phyloP scores from a whole-genome alignment of 257 asterid species.

The Cruciata laevipes region DNA sequence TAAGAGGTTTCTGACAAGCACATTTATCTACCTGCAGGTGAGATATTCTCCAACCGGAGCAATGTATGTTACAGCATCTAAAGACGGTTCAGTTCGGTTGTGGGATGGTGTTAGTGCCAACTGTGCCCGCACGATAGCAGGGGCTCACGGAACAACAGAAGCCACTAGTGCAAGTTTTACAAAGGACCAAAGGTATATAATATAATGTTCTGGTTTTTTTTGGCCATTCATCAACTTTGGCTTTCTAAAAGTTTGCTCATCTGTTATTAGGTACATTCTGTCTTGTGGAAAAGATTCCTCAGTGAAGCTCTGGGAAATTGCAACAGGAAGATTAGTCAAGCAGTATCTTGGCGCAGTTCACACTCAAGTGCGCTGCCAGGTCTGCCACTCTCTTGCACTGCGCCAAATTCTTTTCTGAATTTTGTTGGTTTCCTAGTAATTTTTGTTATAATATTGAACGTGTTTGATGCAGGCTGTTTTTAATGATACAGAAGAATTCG shows the following conservation, averaged over 20 bases:
- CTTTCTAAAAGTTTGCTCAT: constrained; percentile 22
- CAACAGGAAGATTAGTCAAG: constrained; percentile 63
- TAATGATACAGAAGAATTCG: constrained; percentile 63
- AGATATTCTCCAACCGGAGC: constrained; percentile 70
- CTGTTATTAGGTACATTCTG: constrained; percentile 53
- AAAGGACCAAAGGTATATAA: constrained; percentile 57
- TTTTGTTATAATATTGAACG: neutral
- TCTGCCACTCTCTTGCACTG: constrained; percentile 20
- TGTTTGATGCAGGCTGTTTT: constrained; percentile 56
- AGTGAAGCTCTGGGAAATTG: constrained; percentile 81
- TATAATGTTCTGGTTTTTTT: neutral
- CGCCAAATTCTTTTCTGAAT: constrained; percentile 8
- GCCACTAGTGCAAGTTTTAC: constrained; percentile 71
- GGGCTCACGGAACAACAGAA: constrained; percentile 78
- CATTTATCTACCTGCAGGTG: constrained; percentile 33
- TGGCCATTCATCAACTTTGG: neutral
- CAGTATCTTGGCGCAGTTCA: constrained; percentile 59
- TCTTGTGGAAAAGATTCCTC: constrained; percentile 75
- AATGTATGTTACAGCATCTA: constrained; percentile 82
- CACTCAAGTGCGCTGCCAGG: constrained; percentile 66
- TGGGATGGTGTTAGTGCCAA: constrained; percentile 83
- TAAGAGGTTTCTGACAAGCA: neutral
- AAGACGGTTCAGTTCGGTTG: constrained; percentile 67
- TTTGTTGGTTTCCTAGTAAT: neutral
- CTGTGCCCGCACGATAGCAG: constrained; percentile 58